A percentile compares a stretch with the other conserved stretches of the same genome.
Conservation (phyloP, 306 rosid species). For the Cucurbita ficifolia region DNA sequence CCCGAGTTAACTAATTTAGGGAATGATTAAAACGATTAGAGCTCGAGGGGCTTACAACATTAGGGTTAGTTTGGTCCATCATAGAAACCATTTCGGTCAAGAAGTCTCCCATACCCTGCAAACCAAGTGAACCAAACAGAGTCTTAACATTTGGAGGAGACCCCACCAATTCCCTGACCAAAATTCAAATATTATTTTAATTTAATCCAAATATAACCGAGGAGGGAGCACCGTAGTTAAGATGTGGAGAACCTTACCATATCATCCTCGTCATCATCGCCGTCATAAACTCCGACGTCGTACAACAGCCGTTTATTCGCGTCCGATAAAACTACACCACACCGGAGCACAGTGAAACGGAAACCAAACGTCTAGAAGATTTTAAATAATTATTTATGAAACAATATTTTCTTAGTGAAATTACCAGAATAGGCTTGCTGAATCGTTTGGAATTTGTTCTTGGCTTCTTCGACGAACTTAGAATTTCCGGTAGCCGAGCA, state of each 20-base stretch:
- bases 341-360: background rate
- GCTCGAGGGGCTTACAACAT: slow-evolving; percentile 21
- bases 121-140: background rate
- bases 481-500: slow-evolving; percentile 65
- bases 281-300: slow-evolving; percentile 80
- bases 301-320: slow-evolving; percentile 70
- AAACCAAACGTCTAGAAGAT: too few species aligned
- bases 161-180: background rate
- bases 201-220: background rate
- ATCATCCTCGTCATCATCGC: slow-evolving; percentile 52
- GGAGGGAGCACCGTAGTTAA: background rate
- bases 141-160: background rate
- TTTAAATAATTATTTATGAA: too few species aligned
- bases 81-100: slow-evolving; percentile 75
- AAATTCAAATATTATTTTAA: background rate
- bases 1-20: too few species aligned
- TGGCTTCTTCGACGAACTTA: slow-evolving; percentile 72
- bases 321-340: slow-evolving; percentile 60
- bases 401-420: too few species aligned
- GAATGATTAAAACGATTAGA: too few species aligned
- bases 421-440: slow-evolving; percentile 94
- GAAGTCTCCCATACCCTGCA: slow-evolving; percentile 94
- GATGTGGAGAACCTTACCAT: background rate
- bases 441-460: slow-evolving; percentile 75
- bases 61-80: slow-evolving; percentile 73